Conservation (phyloP, 495 filamentous ascomycete species). For the Friedmanniomyces endolithicus region DNA sequence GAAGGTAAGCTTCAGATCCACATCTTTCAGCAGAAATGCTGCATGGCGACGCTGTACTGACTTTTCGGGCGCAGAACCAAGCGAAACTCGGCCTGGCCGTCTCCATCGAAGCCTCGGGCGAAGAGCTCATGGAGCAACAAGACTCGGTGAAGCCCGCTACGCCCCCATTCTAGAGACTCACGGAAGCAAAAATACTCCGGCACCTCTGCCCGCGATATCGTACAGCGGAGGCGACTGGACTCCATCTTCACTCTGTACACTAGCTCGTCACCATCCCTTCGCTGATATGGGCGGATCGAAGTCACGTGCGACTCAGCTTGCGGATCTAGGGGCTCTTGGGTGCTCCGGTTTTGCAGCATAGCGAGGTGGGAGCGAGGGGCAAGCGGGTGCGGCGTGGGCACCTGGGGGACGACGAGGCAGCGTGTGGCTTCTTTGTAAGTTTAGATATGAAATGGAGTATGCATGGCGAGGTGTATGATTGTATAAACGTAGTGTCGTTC, state of each 20-base stretch:
- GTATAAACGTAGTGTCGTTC: not conserved
- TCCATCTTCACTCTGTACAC: slow-evolving; percentile 14
- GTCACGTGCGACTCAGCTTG: not conserved
- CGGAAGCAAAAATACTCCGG: too few relatives aligned
- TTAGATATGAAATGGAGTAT: too few relatives aligned
- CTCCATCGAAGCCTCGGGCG: slow-evolving; percentile 76
- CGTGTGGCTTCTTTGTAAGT: too few relatives aligned
- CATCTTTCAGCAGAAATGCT: not conserved
- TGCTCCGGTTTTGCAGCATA: not conserved
- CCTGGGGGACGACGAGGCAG: too few relatives aligned
- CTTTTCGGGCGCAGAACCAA: slow-evolving; percentile 51
- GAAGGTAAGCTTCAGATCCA: slow-evolving; percentile 71
- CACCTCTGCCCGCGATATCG: too few relatives aligned
- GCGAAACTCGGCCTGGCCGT: slow-evolving; percentile 91
- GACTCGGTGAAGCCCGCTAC: slow-evolving; percentile 43
- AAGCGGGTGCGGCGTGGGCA: too few relatives aligned
- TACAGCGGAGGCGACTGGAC: not conserved
- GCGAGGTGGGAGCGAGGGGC: too few relatives aligned
- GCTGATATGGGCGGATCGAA: too few relatives aligned
- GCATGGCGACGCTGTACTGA: not conserved
- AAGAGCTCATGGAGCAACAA: slow-evolving; percentile 87
- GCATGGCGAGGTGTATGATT: not conserved
- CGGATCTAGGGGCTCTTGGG: not conserved
- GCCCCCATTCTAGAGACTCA: slow-evolving; percentile 28
- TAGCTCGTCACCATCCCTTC: not conserved